These are phyloP conservation scores for Xanthoparmelia taractica DNA, from an alignment of 495 filamentous ascomycete species.

Conservation along the genomic window DNA sequence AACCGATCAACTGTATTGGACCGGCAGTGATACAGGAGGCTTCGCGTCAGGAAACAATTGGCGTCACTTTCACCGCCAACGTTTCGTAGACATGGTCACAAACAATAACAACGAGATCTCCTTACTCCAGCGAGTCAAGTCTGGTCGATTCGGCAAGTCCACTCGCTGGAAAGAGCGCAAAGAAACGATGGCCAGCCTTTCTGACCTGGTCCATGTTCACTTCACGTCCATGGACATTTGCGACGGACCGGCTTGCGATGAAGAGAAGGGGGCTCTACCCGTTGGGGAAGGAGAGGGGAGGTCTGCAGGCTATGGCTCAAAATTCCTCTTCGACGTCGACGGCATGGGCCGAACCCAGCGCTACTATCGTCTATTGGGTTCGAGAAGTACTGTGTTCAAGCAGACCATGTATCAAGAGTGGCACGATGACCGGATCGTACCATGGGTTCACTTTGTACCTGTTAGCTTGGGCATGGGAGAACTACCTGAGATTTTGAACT, in stretches of 20 bases:
- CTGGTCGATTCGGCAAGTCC: conserved; percentile 1
- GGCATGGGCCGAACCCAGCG: conserved; percentile 49
- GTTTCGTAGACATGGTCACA: conserved; percentile 35
- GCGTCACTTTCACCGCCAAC: conserved; percentile 40
- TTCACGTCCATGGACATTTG: conserved; percentile 24
- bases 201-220: conserved; percentile 16
- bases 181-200: conserved; percentile 9
- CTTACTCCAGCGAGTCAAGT: conserved; percentile 5
- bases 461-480: conserved; percentile 40
- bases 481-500: conserved; percentile 39
- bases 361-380: conserved; percentile 43
- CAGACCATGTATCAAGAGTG: conserved; percentile 48
- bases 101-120: conserved; percentile 16
- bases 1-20: conserved; percentile 41
- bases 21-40: conserved; percentile 44
- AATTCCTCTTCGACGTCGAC: conserved; percentile 44
- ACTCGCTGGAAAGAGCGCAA: conserved; percentile 4
- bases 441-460: conserved; percentile 50
- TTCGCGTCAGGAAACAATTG: conserved; percentile 31
- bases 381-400: conserved; percentile 38
- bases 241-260: conserved; percentile 5
- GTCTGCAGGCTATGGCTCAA: conserved; percentile 24
- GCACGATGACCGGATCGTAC: conserved; percentile 48
- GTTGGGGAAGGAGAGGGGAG: conserved; percentile 19
- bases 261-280: conserved; percentile 19